A percentile compares a stretch with the other conserved stretches of the same genome.
phyloP scores from a whole-genome alignment of 1,284 basidiomycete species.

The Apiotrichum mycotoxinovorans region DNA sequence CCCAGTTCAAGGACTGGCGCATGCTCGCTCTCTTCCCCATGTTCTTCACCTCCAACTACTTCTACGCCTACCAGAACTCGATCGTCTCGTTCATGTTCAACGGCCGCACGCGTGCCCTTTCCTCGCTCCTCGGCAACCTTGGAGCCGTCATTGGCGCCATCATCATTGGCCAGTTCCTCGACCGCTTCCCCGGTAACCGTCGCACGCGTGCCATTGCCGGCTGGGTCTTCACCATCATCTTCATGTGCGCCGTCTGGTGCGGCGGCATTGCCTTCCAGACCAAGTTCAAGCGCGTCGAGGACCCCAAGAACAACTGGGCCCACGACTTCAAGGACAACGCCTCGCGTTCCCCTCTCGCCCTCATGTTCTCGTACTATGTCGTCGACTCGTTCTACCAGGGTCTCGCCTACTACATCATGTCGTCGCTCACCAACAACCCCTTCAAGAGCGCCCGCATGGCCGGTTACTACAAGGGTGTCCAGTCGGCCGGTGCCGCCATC shows the following conservation, averaged over 20 bases:
- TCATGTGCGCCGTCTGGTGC: slow-evolving; percentile 37
- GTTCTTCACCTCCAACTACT: slow-evolving; percentile 28
- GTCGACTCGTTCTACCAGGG: slow-evolving; percentile 49
- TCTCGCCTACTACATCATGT: slow-evolving; percentile 43
- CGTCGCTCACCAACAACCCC: slow-evolving; percentile 32
- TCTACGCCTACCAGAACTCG: slow-evolving; percentile 28
- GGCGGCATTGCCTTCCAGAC: slow-evolving; percentile 38
- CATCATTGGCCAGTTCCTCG: slow-evolving; percentile 41
- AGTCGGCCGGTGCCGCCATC: slow-evolving; percentile 50
- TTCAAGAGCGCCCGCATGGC: slow-evolving; percentile 46
- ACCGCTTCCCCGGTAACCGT: slow-evolving; percentile 35
- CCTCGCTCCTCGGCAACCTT: slow-evolving; percentile 32
- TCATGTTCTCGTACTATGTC: slow-evolving; percentile 37
- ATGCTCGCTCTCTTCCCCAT: slow-evolving; percentile 40
- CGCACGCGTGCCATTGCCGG: slow-evolving; percentile 34
- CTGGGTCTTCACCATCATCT: slow-evolving; percentile 24
- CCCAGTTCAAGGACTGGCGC: slow-evolving; percentile 37
- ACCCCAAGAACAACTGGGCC: neutral
- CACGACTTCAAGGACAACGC: neutral
- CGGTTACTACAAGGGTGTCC: slow-evolving; percentile 49
- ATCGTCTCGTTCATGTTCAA: slow-evolving; percentile 38
- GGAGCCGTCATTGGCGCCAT: slow-evolving; percentile 42
- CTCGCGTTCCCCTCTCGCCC: slow-evolving; percentile 7
- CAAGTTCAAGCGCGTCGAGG: slow-evolving; percentile 6
- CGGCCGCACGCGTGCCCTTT: slow-evolving; percentile 39